Percentiles rank a stretch among this genome's conserved stretches.
These are phyloP conservation scores for Ogataea corticis DNA, from an alignment of 805 yeast genomes.

Conservation along the genomic window DNA sequence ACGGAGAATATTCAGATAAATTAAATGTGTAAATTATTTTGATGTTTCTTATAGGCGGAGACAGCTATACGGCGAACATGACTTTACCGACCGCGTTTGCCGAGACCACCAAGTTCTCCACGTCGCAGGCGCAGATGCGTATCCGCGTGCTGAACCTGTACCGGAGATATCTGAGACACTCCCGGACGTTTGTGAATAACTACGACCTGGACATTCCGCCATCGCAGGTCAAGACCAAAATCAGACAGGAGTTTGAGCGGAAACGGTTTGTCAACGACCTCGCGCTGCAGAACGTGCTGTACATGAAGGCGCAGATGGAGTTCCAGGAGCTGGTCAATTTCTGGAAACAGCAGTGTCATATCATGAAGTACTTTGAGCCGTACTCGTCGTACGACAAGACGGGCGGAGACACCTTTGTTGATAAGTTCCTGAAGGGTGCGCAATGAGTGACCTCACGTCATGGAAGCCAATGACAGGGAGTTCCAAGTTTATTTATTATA, in stretches of 20 bases:
- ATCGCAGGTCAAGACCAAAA: constrained; percentile 74
- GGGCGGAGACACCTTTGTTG: constrained; percentile 62
- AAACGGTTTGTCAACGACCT: constrained; percentile 69
- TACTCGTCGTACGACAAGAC: constrained; percentile 56
- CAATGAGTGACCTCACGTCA: constrained; percentile 36
- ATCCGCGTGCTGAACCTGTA: constrained; percentile 66
- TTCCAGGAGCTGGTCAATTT: constrained; percentile 84
- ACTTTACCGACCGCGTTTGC: constrained; percentile 84
- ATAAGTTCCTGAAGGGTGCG: constrained; percentile 70
- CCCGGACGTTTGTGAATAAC: constrained; percentile 51
- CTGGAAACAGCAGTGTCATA: constrained; percentile 89
- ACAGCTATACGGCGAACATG: constrained; percentile 24
- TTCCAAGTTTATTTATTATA: constrained; percentile 31
- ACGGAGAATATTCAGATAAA: too few species aligned
- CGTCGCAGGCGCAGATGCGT: constrained; percentile 60
- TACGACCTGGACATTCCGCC: constrained; percentile 78
- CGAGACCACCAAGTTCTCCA: constrained; percentile 70
- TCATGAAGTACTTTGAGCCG: constrained; percentile 76
- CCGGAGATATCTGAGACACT: constrained; percentile 68
- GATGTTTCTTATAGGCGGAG: neutral
- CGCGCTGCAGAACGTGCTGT: constrained; percentile 64
- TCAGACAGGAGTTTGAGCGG: constrained; percentile 89
- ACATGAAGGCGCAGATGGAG: constrained; percentile 87
- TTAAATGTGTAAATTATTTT: neutral
- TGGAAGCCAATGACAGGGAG: constrained; percentile 34